Conservation (phyloP, 2,329 filamentous ascomycete species). For the Bipolaris gigantea region DNA sequence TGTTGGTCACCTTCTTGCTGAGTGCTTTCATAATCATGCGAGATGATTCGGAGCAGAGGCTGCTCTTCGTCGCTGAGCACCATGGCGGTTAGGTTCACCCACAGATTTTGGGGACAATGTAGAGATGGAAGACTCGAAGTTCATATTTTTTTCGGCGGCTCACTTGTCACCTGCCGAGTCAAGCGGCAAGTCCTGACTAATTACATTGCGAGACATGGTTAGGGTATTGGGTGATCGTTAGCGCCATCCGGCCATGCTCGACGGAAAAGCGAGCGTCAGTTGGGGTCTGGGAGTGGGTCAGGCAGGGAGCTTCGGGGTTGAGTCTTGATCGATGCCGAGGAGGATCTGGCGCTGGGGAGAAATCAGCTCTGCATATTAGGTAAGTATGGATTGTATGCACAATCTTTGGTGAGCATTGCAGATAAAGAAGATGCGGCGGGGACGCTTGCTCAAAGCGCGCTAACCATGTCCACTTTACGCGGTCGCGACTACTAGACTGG, state of each 20-base stretch:
- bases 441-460: conserved; percentile 10
- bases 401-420: neutral
- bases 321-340: neutral
- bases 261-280: conserved; percentile 1
- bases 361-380: too few relatives aligned
- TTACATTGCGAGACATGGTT: conserved; percentile 1
- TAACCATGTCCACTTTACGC: conserved; percentile 13
- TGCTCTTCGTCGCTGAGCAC: conserved; percentile 33
- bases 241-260: neutral
- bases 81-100: conserved; percentile 11
- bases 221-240: conserved; percentile 1
- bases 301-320: neutral
- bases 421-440: neutral
- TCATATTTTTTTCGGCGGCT: conserved; percentile 5
- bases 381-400: too few relatives aligned
- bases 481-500: conserved; percentile 8
- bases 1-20: conserved; percentile 18
- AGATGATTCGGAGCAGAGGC: conserved; percentile 30
- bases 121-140: neutral
- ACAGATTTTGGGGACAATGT: neutral
- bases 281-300: neutral
- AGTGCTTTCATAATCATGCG: conserved; percentile 20
- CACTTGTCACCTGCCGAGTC: neutral
- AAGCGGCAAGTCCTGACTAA: conserved; percentile 7
- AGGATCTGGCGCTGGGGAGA: neutral